These are phyloP conservation scores for Metarhizium sp. DNA, from an alignment of 2,329 filamentous ascomycete genomes.

Conservation along the genomic window DNA sequence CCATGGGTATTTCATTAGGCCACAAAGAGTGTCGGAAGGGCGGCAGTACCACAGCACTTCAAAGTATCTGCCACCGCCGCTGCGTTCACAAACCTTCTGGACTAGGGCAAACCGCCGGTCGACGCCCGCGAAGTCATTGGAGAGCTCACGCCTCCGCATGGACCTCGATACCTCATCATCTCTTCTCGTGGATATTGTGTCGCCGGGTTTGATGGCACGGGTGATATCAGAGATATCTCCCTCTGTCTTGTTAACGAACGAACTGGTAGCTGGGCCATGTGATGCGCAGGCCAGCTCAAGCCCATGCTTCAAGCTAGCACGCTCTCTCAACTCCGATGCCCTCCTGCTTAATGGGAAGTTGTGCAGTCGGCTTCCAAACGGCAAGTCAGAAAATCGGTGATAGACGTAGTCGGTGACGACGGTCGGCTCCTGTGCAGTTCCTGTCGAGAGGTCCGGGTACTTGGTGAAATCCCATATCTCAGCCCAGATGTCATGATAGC, in stretches of 20 bases:
- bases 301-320: slow-evolving; percentile 17
- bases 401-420: slow-evolving; percentile 63
- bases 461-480: slow-evolving; percentile 33
- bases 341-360: slow-evolving; percentile 17
- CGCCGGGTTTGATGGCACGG: slow-evolving; percentile 30
- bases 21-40: slow-evolving; percentile 61
- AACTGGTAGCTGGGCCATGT: background rate
- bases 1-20: slow-evolving; percentile 57
- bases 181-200: slow-evolving; percentile 38
- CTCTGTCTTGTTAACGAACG: background rate
- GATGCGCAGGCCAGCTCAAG: slow-evolving; percentile 13
- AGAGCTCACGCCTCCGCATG: slow-evolving; percentile 43
- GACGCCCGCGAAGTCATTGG: slow-evolving; percentile 31
- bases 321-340: slow-evolving; percentile 18
- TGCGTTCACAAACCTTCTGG: slow-evolving; percentile 37
- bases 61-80: slow-evolving; percentile 33
- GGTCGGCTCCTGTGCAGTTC: slow-evolving; percentile 30
- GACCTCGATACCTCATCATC: slow-evolving; percentile 38
- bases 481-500: slow-evolving; percentile 40
- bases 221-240: slow-evolving; percentile 4
- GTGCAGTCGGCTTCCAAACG: slow-evolving; percentile 45
- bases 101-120: slow-evolving; percentile 65
- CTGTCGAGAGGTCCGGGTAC: slow-evolving; percentile 18
- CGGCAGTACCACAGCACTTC: slow-evolving; percentile 68
- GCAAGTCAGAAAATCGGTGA: slow-evolving; percentile 53